Conservation (phyloP, 225 moss, liverwort and hornwort species). For the Neckera pumila region DNA sequence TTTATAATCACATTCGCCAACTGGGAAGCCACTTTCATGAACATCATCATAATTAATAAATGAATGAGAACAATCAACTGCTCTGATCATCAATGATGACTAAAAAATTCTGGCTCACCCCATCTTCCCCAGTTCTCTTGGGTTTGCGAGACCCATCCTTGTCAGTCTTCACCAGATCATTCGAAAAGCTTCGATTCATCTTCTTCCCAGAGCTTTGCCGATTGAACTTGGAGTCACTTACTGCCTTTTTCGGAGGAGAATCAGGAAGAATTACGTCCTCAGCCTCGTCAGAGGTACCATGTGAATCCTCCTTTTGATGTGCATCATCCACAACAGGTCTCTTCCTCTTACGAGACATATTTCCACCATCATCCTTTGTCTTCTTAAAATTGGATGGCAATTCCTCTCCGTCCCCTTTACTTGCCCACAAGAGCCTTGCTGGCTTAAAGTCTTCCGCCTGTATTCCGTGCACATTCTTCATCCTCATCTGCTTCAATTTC, state of each 20-base stretch:
- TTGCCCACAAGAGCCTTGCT: slow-evolving; percentile 1
- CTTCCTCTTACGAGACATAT: slow-evolving; percentile 26
- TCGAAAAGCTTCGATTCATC: slow-evolving; percentile 37
- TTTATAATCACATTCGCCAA: not conserved
- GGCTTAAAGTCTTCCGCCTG: slow-evolving; percentile 16
- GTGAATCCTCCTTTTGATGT: slow-evolving; percentile 10
- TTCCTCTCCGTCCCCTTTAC: slow-evolving; percentile 12
- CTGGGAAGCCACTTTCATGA: not conserved
- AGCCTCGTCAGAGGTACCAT: slow-evolving; percentile 12
- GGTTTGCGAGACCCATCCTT: slow-evolving; percentile 39
- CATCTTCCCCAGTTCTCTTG: slow-evolving; percentile 88
- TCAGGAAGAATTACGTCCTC: slow-evolving; percentile 9
- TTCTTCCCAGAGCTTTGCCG: slow-evolving; percentile 45
- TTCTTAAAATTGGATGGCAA: slow-evolving; percentile 4
- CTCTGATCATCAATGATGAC: not conserved
- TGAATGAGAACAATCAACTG: not conserved
- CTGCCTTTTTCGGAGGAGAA: slow-evolving; percentile 29
- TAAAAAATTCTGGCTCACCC: slow-evolving; percentile 49
- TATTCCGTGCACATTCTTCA: slow-evolving; percentile 43
- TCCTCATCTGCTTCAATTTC: slow-evolving; percentile 63
- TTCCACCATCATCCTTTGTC: slow-evolving; percentile 32
- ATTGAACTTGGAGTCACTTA: slow-evolving; percentile 31
- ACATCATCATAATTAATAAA: not conserved
- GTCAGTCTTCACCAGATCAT: slow-evolving; percentile 25
- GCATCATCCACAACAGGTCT: slow-evolving; percentile 23